Conservation (phyloP, 2,329 filamentous ascomycete genomes). For the Aspergillus sp. region DNA sequence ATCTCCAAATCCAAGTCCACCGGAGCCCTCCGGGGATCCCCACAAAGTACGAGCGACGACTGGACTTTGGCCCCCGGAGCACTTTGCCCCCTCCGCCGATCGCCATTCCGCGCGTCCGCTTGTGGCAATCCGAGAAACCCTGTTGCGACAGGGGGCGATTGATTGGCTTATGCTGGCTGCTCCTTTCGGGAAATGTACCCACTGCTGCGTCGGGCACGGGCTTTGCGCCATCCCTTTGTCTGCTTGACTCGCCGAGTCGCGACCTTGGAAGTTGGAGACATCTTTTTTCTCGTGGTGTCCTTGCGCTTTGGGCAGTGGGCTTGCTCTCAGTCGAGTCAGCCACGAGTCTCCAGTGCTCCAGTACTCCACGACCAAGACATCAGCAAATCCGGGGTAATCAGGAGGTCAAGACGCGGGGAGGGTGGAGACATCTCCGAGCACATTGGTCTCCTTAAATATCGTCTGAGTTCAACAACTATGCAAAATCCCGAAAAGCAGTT, state of each 20-base stretch:
- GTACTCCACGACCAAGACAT: neutral
- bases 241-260: neutral
- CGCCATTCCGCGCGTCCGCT: neutral
- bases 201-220: neutral
- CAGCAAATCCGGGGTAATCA: neutral
- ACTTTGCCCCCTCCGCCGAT: neutral
- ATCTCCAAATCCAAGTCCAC: neutral
- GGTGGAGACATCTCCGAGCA: neutral
- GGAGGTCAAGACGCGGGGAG: neutral
- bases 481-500: neutral
- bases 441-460: neutral
- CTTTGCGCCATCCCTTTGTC: no score
- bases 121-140: neutral
- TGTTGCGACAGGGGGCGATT: neutral
- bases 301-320: neutral
- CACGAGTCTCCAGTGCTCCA: neutral
- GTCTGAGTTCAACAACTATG: neutral
- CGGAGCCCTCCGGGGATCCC: neutral
- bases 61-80: neutral
- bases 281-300: neutral
- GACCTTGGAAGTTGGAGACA: neutral
- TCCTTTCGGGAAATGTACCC: neutral
- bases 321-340: neutral
- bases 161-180: neutral
- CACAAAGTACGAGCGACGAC: neutral